A percentile compares a stretch with the other conserved stretches of the same genome.
Evolutionary conservation across 805 yeast species (phyloP).

Genomic region (Barnettozyma siamensis): DNA sequence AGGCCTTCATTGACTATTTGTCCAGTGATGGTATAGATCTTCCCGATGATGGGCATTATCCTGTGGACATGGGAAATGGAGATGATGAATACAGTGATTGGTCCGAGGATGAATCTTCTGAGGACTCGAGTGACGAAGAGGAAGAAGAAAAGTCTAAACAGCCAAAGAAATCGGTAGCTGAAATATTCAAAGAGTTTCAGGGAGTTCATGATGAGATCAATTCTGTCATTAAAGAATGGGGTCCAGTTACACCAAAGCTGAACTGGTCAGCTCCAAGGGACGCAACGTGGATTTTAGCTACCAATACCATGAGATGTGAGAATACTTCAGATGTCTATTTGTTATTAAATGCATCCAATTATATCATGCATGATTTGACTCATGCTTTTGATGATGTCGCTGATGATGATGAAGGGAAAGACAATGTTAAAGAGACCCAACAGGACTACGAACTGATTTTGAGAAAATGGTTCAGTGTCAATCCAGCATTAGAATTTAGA

Average conservation of each 20-base stretch:
- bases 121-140: slow-evolving; percentile 19
- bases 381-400: slow-evolving; percentile 55
- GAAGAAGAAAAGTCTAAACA: slow-evolving; percentile 5
- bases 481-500: slow-evolving; percentile 90
- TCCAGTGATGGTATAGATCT: slow-evolving; percentile 63
- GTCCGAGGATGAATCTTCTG: slow-evolving; percentile 39
- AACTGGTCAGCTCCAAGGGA: slow-evolving; percentile 98
- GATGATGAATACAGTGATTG: slow-evolving; percentile 73
- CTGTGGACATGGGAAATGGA: slow-evolving; percentile 34
- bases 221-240: slow-evolving; percentile 40
- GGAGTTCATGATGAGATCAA: slow-evolving; percentile 54
- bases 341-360: slow-evolving; percentile 80
- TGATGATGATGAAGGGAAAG: slow-evolving; percentile 18
- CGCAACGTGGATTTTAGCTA: slow-evolving; percentile 84
- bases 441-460: slow-evolving; percentile 60
- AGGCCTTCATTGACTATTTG: slow-evolving; percentile 52
- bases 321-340: slow-evolving; percentile 72
- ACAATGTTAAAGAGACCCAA: slow-evolving; percentile 13
- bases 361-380: slow-evolving; percentile 77
- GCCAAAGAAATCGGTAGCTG: slow-evolving; percentile 13
- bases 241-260: slow-evolving; percentile 76
- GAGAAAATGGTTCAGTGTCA: slow-evolving; percentile 75
- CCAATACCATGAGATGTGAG: slow-evolving; percentile 68
- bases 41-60: slow-evolving; percentile 41
- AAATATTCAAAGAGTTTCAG: slow-evolving; percentile 39